Evolutionary conservation across 352 stramenopile species (phyloP), one percentile per base, ranked within the genome.

Genomic region (Saprolegnia diclina): DNA sequence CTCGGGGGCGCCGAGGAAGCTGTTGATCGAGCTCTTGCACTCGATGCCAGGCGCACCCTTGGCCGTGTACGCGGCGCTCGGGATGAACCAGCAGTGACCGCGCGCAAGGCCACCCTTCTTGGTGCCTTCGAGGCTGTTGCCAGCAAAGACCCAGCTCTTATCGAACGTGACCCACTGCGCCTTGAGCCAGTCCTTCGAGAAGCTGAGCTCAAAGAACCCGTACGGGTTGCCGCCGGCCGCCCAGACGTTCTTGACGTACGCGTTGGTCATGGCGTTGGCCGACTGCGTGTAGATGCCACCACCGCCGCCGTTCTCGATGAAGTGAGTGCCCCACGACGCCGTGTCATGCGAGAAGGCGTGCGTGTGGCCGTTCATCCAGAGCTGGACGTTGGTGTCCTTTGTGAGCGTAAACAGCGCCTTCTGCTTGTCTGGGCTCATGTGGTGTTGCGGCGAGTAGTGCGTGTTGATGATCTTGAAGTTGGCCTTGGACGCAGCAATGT

Each of bases 241-340:
- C 83, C 83, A 91, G 0, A 91, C 48, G 26, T 90, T 88, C 61
- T 88, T 72, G 11, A 91, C 76, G 24, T 88, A 85, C 62, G 81
- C 75, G 62, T 80, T 65, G 13, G 76, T 75, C 54, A 89, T 85
- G 21, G 81, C 83, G 59, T 80, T 89, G 0, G 79, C 79, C 14
- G 81, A 84, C 52, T 91, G 80, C 45, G 85, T 91, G 24, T 88
- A 76, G 52, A 91, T 91, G 55, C 83, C 83, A 16, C 83, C 83
- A 21, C 81, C 83, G 18, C 81, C 83, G 5, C 83, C 83, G 65
- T 91, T 91, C 71, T 91, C 83, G 24, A 91, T 83, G 56, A 91
- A 90, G 56, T 91, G 83, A 14, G 85, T 92, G 45, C 87, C 87
- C 87, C 87, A 93, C 46, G 81, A 85, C 54, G 79, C 82, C 24